These are phyloP conservation scores for Umbilicaria muhlenbergii DNA, from an alignment of 495 filamentous ascomycete genomes.

Conservation along the genomic window DNA sequence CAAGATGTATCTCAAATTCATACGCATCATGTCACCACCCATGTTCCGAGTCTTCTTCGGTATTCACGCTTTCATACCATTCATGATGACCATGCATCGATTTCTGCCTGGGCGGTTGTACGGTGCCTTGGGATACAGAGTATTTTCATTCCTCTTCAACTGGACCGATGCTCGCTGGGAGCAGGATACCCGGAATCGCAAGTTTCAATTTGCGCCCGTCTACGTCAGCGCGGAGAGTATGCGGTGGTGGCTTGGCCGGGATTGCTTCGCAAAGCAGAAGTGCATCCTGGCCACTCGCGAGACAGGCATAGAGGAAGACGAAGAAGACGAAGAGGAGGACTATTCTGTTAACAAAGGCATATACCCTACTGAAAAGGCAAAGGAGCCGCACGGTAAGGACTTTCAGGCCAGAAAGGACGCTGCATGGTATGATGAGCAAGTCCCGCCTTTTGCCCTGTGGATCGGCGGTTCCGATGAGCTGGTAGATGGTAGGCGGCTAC, in stretches of 20 bases:
- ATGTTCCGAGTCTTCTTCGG: conserved; percentile 78
- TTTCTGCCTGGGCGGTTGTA: conserved; percentile 51
- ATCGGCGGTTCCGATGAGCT: conserved; percentile 66
- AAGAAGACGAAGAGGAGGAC: conserved; percentile 29
- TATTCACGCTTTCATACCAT: conserved; percentile 86
- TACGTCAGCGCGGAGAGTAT: conserved; percentile 84
- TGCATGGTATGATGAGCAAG: conserved; percentile 70
- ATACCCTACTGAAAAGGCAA: conserved; percentile 4
- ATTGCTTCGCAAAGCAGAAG: conserved; percentile 81
- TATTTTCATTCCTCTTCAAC: conserved; percentile 81
- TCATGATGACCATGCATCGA: conserved; percentile 79
- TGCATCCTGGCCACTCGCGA: conserved; percentile 76
- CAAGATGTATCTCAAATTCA: conserved; percentile 85
- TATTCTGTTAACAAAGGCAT: conserved; percentile 10
- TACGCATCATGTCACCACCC: conserved; percentile 58
- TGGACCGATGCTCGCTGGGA: conserved; percentile 88
- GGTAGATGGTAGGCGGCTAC: conserved; percentile 65
- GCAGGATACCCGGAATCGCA: conserved; percentile 55
- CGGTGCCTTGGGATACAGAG: conserved; percentile 73
- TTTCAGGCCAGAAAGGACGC: conserved; percentile 17
- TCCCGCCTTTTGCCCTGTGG: conserved; percentile 84
- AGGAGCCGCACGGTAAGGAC: conserved; percentile 8
- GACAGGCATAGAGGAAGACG: conserved; percentile 45
- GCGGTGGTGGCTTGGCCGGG: conserved; percentile 88
- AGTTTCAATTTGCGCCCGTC: conserved; percentile 86